phyloP scores from a whole-genome alignment of 306 rosid species.

The Benincasa hispida region DNA sequence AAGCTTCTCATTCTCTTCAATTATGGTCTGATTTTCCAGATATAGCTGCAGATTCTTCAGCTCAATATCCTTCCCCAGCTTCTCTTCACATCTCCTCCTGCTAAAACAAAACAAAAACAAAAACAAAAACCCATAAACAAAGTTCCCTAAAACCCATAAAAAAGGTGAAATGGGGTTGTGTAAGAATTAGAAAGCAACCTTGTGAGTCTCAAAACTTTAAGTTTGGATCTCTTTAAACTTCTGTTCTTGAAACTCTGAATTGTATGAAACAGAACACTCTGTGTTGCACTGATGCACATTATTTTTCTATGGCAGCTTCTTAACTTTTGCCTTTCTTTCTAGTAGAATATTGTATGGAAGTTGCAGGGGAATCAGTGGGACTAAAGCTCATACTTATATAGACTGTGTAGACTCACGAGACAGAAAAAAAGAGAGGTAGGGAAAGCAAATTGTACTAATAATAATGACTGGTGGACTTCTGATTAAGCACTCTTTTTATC shows the following conservation, averaged over 20 bases:
- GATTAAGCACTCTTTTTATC: constrained; percentile 8
- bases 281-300: constrained; percentile 20
- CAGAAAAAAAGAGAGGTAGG: background rate
- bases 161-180: background rate
- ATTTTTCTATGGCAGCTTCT: constrained; percentile 7
- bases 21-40: constrained; percentile 36
- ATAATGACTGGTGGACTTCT: constrained; percentile 19
- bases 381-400: constrained; percentile 1
- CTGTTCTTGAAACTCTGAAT: constrained; percentile 9
- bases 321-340: background rate
- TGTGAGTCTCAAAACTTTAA: constrained; percentile 25
- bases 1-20: constrained; percentile 32
- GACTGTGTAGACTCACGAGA: background rate
- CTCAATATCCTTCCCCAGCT: constrained; percentile 17
- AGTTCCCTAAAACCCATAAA: background rate
- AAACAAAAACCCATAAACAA: background rate
- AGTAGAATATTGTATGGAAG: background rate
- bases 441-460: constrained; percentile 2
- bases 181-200: constrained; percentile 10
- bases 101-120: background rate
- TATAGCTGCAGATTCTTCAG: constrained; percentile 32
- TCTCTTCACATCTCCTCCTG: constrained; percentile 19
- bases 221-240: constrained; percentile 16
- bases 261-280: constrained; percentile 4
- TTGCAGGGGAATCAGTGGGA: background rate